Percentiles rank a stretch among this genome's conserved stretches.
Evolutionary conservation across 306 rosid genomes (phyloP).

Genomic region (Trifolium subterraneum): DNA sequence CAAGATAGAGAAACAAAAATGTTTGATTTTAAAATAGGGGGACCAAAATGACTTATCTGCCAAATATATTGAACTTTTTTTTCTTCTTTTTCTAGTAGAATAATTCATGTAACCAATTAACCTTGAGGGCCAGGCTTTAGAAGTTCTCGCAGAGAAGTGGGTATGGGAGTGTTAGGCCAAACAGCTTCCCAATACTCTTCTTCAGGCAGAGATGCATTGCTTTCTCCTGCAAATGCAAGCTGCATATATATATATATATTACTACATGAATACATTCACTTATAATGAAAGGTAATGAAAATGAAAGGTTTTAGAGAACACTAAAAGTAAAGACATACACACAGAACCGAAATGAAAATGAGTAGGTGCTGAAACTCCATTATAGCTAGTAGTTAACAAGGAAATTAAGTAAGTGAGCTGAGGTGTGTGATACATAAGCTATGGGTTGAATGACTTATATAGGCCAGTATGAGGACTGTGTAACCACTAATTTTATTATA

Average conservation of each 20-base stretch:
- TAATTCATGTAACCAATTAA: neutral
- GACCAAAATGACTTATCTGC: too few relatives aligned
- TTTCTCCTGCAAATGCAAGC: constrained; percentile 12
- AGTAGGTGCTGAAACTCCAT: neutral
- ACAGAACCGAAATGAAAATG: neutral
- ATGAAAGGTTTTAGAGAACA: constrained; percentile 1
- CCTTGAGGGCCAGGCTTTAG: neutral
- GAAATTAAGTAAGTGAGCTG: neutral
- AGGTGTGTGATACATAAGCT: neutral
- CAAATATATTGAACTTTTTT: too few relatives aligned
- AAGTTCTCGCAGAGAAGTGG: constrained; percentile 15
- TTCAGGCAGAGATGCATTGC: neutral
- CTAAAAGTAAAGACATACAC: neutral
- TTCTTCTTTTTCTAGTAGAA: too few relatives aligned
- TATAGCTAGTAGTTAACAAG: neutral
- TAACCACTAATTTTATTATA: neutral
- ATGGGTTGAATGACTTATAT: neutral
- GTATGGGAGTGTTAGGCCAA: constrained; percentile 45
- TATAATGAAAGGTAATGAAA: neutral
- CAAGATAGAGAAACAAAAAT: too few relatives aligned
- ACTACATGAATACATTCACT: neutral
- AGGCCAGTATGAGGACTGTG: neutral
- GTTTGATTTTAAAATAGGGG: too few relatives aligned
- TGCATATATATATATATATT: neutral
- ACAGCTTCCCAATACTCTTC: constrained; percentile 37